phyloP scores from a whole-genome alignment of 495 filamentous ascomycete genomes.

The Hypoxylon crocopeplum region DNA sequence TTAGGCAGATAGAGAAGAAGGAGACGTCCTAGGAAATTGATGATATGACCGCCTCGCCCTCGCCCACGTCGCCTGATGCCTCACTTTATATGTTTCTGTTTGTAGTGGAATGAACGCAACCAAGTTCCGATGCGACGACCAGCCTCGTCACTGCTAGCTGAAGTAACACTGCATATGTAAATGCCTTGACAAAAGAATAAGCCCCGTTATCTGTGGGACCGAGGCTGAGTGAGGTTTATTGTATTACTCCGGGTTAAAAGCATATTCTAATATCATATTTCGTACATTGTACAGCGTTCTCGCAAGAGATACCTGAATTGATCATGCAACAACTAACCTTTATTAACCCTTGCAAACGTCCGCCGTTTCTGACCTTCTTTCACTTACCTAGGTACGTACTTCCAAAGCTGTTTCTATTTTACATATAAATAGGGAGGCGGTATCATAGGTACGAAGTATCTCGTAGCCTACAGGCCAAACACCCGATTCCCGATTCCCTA shows the following conservation, averaged over 20 bases:
- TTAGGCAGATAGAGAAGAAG: not conserved
- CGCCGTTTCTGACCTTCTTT: no score
- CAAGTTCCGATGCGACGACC: slow-evolving; percentile 17
- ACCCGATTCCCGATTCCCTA: slow-evolving; percentile 1
- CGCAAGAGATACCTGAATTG: no score
- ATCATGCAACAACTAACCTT: no score
- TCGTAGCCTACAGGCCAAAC: not conserved
- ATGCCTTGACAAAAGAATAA: slow-evolving; percentile 19
- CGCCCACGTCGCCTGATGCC: slow-evolving; percentile 4
- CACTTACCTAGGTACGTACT: not conserved
- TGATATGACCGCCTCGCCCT: slow-evolving; percentile 5
- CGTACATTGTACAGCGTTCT: no score
- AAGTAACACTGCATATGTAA: slow-evolving; percentile 11
- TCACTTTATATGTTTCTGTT: slow-evolving; percentile 1
- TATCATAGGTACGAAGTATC: not conserved
- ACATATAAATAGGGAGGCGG: no score
- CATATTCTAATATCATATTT: no score
- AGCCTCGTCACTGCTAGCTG: slow-evolving; percentile 23
- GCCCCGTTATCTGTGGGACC: not conserved
- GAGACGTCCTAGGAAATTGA: not conserved
- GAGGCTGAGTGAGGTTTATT: no score
- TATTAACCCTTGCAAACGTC: no score
- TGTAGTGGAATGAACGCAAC: slow-evolving; percentile 17
- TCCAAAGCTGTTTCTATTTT: not conserved
- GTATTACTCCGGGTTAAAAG: no score